Conservation (phyloP, 2,329 filamentous ascomycete genomes). For the Arthrobotrys conoides region DNA sequence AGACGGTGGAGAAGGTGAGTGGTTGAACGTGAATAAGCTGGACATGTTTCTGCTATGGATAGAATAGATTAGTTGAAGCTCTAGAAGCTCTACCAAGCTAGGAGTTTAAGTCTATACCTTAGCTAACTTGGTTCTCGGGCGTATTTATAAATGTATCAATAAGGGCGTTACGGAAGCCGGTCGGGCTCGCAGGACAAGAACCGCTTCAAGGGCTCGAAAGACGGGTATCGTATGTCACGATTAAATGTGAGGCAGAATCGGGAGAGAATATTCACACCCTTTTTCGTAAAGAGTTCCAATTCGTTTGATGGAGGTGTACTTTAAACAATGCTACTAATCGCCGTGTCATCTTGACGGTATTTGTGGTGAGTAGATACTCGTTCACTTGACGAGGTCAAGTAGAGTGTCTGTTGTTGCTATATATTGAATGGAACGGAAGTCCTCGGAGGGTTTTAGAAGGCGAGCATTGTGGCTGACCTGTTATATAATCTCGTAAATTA, state of each 20-base stretch:
- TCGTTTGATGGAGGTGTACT: constrained; percentile 60
- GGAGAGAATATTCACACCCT: constrained; percentile 32
- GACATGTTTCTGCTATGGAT: constrained; percentile 74
- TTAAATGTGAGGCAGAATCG: constrained; percentile 2
- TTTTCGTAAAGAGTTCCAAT: constrained; percentile 61
- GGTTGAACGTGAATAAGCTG: constrained; percentile 95
- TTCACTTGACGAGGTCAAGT: constrained; percentile 56
- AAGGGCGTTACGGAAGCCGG: constrained; percentile 10
- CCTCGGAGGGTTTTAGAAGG: constrained; percentile 42
- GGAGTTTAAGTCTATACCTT: constrained; percentile 1
- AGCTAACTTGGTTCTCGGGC: constrained; percentile 6
- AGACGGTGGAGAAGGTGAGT: constrained; percentile 86
- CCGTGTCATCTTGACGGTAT: constrained; percentile 62
- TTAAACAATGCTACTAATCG: constrained; percentile 59
- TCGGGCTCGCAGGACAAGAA: constrained; percentile 2
- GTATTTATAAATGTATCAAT: constrained; percentile 16
- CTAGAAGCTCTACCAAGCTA: background rate
- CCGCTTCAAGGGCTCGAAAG: background rate
- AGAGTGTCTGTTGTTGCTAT: constrained; percentile 32
- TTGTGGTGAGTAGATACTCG: constrained; percentile 53
- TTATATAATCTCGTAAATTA: background rate
- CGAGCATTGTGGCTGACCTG: constrained; percentile 56
- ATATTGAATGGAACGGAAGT: constrained; percentile 22
- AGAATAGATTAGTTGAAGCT: constrained; percentile 4
- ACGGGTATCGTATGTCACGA: constrained; percentile 11